A percentile compares a stretch with the other conserved stretches of the same genome.
Conservation (phyloP, 768 basidiomycete genomes). For the Dacryopinax spathularia region DNA sequence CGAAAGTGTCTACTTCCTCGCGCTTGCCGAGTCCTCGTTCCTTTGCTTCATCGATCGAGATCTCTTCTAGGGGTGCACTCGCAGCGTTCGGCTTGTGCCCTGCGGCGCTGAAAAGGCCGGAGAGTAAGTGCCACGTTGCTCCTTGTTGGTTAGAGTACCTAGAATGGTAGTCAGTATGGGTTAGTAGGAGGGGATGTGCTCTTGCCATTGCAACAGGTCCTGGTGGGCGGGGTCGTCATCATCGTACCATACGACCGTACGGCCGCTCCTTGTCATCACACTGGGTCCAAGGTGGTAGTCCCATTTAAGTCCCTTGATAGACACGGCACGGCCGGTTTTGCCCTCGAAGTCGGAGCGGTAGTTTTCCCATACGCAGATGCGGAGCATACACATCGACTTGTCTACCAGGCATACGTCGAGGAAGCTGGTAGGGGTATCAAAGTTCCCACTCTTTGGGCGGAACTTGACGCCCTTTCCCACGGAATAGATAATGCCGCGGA, state of each 20-base stretch:
- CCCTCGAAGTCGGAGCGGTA: background rate
- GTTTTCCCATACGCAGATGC: background rate
- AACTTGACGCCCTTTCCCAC: background rate
- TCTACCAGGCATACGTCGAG: background rate
- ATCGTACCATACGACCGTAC: background rate
- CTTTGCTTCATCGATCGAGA: too few species aligned
- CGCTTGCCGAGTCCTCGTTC: too few species aligned
- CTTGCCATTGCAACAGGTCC: background rate
- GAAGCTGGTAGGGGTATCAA: too few species aligned
- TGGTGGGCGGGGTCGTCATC: background rate
- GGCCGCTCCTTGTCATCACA: background rate
- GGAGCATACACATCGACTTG: background rate
- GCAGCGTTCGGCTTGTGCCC: too few species aligned
- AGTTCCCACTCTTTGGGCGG: background rate
- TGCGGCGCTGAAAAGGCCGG: too few species aligned
- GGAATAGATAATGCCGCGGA: background rate
- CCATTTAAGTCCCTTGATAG: background rate
- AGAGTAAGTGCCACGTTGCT: background rate
- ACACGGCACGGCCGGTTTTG: background rate
- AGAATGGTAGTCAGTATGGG: background rate
- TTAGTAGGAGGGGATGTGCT: background rate
- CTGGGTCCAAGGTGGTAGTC: background rate
- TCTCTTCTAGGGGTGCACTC: too few species aligned
- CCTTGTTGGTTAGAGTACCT: background rate
- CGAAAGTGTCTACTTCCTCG: too few species aligned